Base-by-base conservation (phyloP, 2,329 filamentous ascomycete genomes). In the Madurella fahalii region DNA sequence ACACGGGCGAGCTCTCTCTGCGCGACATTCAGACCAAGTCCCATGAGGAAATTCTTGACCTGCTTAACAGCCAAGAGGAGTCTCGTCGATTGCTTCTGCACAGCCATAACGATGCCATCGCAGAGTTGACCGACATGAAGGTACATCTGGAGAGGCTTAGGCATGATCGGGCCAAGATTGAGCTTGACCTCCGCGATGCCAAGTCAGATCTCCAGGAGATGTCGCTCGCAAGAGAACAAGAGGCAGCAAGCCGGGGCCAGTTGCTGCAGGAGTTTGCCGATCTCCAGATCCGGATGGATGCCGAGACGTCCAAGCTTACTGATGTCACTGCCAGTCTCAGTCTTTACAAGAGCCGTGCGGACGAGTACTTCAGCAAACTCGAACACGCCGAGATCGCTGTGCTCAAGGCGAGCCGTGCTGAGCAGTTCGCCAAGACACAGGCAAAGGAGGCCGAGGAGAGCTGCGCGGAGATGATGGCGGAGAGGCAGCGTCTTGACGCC, bases 321-420 rank as follows among this genome's bases (percentile, higher is more conserved):
- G 93, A 99, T 69, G 85, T 96, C 43, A 85, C 84, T 8, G 87
- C 90, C 2, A 95, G 88, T 69, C 80, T 97, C 41, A 86, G 84
- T 57, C 75, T 96, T 58, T 99, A 97, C 78, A 96, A 95, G 79
- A 85, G 83, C 59, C 85, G 93, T 42, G 89, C 93, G 4, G 91
- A 97, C 67, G 93, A 97, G 68, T 97, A 99, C 72, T 99, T 96
- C 73, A 89, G 85, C 76, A 96, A 96, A 72, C 83, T 99, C 17
- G 93, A 99, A 71, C 93, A 97, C 68, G 94, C 94, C 15, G 93
- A 99, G 70, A 95, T 97, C 61, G 86, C 92, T 0, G 92, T 97
- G 16, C 81, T 99, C 60, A 96, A 96, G 70, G 93, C 93, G 15
- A 87, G 82, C 57, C 84, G 93, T 20, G 93, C 94, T 0, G 93